A percentile compares a stretch with the other conserved stretches of the same genome.
phyloP scores from a whole-genome alignment of 106 monocot species.

The Phalaenopsis aphrodite region DNA sequence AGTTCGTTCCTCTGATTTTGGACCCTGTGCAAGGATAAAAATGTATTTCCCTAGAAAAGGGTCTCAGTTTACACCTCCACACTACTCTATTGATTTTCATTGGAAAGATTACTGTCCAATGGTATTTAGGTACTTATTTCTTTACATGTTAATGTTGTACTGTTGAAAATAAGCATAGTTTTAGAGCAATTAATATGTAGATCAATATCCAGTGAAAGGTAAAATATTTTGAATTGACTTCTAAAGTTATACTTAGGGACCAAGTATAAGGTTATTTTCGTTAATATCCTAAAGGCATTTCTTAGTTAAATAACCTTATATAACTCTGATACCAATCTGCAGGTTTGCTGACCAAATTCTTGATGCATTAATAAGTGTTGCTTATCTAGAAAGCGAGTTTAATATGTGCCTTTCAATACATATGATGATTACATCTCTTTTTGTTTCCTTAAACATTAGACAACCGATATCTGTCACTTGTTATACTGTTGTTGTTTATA shows the following conservation, averaged over 20 bases:
- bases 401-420: background rate
- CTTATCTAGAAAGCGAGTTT: background rate
- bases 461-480: background rate
- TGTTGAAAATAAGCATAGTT: background rate
- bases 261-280: background rate
- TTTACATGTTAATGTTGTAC: background rate
- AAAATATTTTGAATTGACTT: slow-evolving; percentile 1
- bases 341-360: background rate
- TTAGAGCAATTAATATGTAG: background rate
- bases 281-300: background rate
- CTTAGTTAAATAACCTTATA: background rate
- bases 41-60: slow-evolving; percentile 74
- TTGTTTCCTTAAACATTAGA: background rate
- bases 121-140: slow-evolving; percentile 73
- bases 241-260: background rate
- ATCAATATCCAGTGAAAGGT: background rate
- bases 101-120: slow-evolving; percentile 99
- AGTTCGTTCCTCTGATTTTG: slow-evolving; percentile 93
- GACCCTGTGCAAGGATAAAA: slow-evolving; percentile 68
- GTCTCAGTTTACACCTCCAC: slow-evolving; percentile 85
- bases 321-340: background rate
- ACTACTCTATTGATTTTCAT: slow-evolving; percentile 71
- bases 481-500: background rate
- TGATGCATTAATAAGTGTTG: background rate
- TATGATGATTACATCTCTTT: background rate